These are phyloP conservation scores for Mortierella sp. DNA, from an alignment of 371 early-diverging fungal genomes.

Conservation along the genomic window DNA sequence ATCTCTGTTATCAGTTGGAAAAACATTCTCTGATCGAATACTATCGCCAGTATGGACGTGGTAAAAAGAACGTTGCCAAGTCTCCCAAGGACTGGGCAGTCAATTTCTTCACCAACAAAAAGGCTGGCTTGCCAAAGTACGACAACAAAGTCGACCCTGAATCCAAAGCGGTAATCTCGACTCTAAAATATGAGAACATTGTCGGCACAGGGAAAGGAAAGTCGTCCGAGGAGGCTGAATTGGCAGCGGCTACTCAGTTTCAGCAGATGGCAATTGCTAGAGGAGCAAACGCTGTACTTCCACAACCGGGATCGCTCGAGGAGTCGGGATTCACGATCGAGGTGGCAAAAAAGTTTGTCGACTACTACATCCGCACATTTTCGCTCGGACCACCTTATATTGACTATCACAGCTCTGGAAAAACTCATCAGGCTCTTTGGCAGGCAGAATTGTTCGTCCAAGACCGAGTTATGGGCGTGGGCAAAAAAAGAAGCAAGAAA, in stretches of 20 bases:
- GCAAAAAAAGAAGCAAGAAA: constrained; percentile 55
- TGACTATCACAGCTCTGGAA: constrained; percentile 45
- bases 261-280: constrained; percentile 56
- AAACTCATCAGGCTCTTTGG: constrained; percentile 55
- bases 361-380: constrained; percentile 49
- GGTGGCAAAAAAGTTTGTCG: constrained; percentile 57
- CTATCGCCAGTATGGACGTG: constrained; percentile 49
- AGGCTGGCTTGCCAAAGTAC: constrained; percentile 47
- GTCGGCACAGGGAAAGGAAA: constrained; percentile 49
- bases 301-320: constrained; percentile 43
- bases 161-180: constrained; percentile 32
- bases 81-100: constrained; percentile 53
- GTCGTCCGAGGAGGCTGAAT: constrained; percentile 50
- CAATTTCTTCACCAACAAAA: constrained; percentile 54
- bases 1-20: constrained; percentile 55
- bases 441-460: constrained; percentile 53
- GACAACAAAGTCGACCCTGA: constrained; percentile 30
- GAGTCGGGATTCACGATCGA: constrained; percentile 45
- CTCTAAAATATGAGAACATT: constrained; percentile 46
- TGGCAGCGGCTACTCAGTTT: constrained; percentile 51
- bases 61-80: constrained; percentile 42
- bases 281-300: constrained; percentile 28
- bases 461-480: constrained; percentile 46
- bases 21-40: constrained; percentile 50
- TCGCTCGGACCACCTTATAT: constrained; percentile 54